Evolutionary conservation across 306 rosid species (phyloP), one percentile per base, ranked within the genome.

Genomic region (Cucurbita pepo): DNA sequence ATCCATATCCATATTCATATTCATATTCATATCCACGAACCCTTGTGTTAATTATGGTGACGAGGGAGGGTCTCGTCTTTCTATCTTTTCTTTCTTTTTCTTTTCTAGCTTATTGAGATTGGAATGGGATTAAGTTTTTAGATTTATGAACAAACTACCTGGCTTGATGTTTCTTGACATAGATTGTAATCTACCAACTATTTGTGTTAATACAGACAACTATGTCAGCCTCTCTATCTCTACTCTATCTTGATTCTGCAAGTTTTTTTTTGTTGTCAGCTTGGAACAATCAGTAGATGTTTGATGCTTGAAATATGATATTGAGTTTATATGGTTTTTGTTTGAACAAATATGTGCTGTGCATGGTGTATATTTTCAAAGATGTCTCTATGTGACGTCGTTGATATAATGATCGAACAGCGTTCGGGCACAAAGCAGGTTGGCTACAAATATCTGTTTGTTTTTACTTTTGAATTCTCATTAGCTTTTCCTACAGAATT

Each of bases 171-270:
- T 45, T 30, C 36, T 47, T 16, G 10, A 4, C 60, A 51, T 36
- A 14, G 15, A 54, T 10, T 71, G 73, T 69, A 48, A 69, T 5
- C 36, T 52, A 52, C 75, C 48, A 34, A 34, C 60, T 71, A 5
- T n/a, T 71, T 80, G 52, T 66, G 69, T 55, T 64, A 41, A 36
- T 40, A 67, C 40, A 71, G 43, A 63, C 74, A 52, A 70, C 48
- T 16, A 16, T 30, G 34, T 30, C 50, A 22, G 7, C 51, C 4
- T n/a, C 60, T 13, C 43, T 38, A 25, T 38, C 69, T 61, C 64
- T 34, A 4, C 69, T 61, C 64, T 34, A 4, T 60, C 66, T 14
- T 12, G 34, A 8, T 3, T n/a, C 7, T 53, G 44, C 65, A 30
- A 13, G 64, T 34, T 30, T 8, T 30, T 8, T 37, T 4, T 37